These are phyloP conservation scores for Fusarium denticulatum DNA, from an alignment of 2,329 filamentous ascomycete genomes.

Conservation along the genomic window DNA sequence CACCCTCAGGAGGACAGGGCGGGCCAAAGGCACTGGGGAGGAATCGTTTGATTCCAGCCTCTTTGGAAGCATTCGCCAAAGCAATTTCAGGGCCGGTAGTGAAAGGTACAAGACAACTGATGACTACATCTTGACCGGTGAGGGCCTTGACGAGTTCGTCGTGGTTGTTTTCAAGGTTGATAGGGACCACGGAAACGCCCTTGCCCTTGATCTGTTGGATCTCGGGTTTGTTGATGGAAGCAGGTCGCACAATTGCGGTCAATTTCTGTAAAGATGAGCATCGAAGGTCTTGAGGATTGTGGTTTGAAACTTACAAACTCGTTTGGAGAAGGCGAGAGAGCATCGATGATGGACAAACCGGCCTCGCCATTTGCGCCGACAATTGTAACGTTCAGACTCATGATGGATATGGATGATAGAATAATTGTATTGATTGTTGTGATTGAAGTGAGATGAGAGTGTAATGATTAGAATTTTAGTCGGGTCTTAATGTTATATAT, in stretches of 20 bases:
- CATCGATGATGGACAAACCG: slow-evolving; percentile 23
- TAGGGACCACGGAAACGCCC: slow-evolving; percentile 16
- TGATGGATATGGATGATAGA: background rate
- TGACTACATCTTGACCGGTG: slow-evolving; percentile 22
- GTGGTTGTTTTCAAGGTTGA: slow-evolving; percentile 12
- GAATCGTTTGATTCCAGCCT: slow-evolving; percentile 28
- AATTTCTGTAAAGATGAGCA: slow-evolving; percentile 4
- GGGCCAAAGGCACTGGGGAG: slow-evolving; percentile 23
- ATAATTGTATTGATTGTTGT: background rate
- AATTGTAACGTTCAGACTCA: slow-evolving; percentile 27
- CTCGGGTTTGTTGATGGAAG: slow-evolving; percentile 27
- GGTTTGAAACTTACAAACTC: slow-evolving; percentile 11
- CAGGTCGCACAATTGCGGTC: slow-evolving; percentile 20
- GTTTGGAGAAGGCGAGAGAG: slow-evolving; percentile 5
- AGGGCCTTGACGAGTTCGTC: slow-evolving; percentile 20
- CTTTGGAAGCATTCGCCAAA: slow-evolving; percentile 21
- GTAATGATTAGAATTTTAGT: background rate
- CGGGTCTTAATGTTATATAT: background rate
- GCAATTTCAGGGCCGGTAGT: slow-evolving; percentile 1
- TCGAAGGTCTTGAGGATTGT: background rate
- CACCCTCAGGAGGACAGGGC: slow-evolving; percentile 13
- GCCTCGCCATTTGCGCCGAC: slow-evolving; percentile 33
- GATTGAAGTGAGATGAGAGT: background rate
- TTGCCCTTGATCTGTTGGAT: slow-evolving; percentile 1
- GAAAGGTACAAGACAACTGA: slow-evolving; percentile 6